These are phyloP conservation scores for Peronospora farinosa DNA, from an alignment of 352 stramenopile species.

Conservation along the genomic window DNA sequence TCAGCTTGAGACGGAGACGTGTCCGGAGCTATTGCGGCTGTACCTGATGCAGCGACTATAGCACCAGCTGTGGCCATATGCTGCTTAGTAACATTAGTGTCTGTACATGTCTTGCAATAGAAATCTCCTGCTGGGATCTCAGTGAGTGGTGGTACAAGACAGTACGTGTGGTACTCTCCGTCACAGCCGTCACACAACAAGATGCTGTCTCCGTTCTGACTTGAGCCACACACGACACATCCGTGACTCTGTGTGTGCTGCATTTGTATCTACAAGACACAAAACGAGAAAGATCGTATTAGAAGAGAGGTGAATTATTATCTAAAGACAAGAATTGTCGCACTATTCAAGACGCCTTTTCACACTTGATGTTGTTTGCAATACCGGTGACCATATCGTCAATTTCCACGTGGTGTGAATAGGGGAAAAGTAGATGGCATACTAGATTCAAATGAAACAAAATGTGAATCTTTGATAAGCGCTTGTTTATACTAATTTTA, in stretches of 20 bases:
- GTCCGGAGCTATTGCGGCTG: background rate
- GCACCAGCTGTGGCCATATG: constrained; percentile 32
- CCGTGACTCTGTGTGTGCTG: constrained; percentile 38
- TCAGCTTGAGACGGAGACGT: background rate
- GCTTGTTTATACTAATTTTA: no score
- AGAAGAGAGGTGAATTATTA: background rate
- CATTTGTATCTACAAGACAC: constrained; percentile 17
- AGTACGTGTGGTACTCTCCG: constrained; percentile 84
- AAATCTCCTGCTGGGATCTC: constrained; percentile 78
- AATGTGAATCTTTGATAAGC: no score
- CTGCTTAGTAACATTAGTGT: constrained; percentile 35
- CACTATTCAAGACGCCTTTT: constrained; percentile 13
- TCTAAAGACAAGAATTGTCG: background rate
- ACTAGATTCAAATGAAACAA: background rate
- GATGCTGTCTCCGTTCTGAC: constrained; percentile 77
- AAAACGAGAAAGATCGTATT: constrained; percentile 1
- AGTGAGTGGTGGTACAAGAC: constrained; percentile 59
- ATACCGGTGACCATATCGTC: constrained; percentile 14
- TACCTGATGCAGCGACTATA: background rate
- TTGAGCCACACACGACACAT: constrained; percentile 60
- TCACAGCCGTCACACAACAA: constrained; percentile 80
- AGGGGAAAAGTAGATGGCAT: background rate
- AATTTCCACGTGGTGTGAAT: background rate
- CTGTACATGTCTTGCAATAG: constrained; percentile 70
- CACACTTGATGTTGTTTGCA: constrained; percentile 19